Percentiles rank a stretch among this genome's conserved stretches.
Evolutionary conservation across 495 filamentous ascomycete species (phyloP).

Genomic region (Chaetomium fimeti): DNA sequence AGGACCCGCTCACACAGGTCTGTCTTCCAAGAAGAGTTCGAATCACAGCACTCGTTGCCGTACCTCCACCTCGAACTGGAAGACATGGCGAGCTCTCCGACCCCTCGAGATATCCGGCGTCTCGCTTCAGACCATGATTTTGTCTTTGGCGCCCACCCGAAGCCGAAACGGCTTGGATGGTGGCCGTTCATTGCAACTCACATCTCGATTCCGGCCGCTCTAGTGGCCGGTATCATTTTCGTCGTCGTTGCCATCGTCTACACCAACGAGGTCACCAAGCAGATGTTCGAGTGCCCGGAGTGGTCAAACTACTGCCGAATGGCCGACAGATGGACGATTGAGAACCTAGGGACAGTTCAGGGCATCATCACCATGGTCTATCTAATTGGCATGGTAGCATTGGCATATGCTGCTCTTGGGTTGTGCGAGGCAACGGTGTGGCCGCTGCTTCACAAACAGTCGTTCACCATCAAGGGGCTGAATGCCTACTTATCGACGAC

Average conservation of each 20-base stretch:
- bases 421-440: slow-evolving; percentile 32
- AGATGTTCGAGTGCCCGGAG: slow-evolving; percentile 31
- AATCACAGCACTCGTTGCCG: slow-evolving; percentile 21
- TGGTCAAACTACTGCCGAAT: slow-evolving; percentile 29
- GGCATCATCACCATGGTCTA: slow-evolving; percentile 34
- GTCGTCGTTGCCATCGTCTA: slow-evolving; percentile 31
- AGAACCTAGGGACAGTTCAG: slow-evolving; percentile 33
- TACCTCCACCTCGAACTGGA: slow-evolving; percentile 8
- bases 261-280: slow-evolving; percentile 26
- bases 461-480: slow-evolving; percentile 29
- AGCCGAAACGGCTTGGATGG: slow-evolving; percentile 27
- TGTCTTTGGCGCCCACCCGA: slow-evolving; percentile 26
- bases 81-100: slow-evolving; percentile 27
- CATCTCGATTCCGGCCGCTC: slow-evolving; percentile 28
- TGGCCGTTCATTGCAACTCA: slow-evolving; percentile 32
- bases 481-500: slow-evolving; percentile 31
- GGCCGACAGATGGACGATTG: slow-evolving; percentile 29
- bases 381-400: slow-evolving; percentile 28
- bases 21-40: slow-evolving; percentile 35
- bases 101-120: slow-evolving; percentile 30
- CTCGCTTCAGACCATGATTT: slow-evolving; percentile 36
- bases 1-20: slow-evolving; percentile 30
- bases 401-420: slow-evolving; percentile 26
- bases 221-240: slow-evolving; percentile 28
- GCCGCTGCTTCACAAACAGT: slow-evolving; percentile 31